Evolutionary conservation across 2,329 filamentous ascomycete genomes (phyloP), one percentile per base, ranked within the genome.

Genomic region (Fusarium temperatum): DNA sequence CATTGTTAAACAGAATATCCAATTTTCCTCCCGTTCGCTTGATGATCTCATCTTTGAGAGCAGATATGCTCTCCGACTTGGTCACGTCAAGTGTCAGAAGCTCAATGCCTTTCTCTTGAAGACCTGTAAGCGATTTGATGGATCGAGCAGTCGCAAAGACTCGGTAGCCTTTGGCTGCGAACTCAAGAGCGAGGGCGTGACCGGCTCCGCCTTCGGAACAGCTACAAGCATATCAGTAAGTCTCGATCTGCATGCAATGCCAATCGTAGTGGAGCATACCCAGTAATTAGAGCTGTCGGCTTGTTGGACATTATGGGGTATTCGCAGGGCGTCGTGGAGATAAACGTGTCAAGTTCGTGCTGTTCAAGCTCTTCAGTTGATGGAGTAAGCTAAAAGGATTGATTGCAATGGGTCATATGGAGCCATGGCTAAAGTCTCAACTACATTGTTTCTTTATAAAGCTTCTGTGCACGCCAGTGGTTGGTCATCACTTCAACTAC

Each of bases 91-190:
- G 58, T 2, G 56, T 30, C 9, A 70, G 24, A 7, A 28, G 59
- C 39, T 70, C 65, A 5, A 70, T 65, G 11, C 68, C 59, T 13
- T 65, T 70, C 2, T 69, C 65, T n/a, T 28, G 5, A 17, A 69
- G 22, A 17, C 63, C 63, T 0, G 20, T 0, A 7, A 70, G 42
- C 8, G 65, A 45, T 5, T 69, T 70, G 3, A 32, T 53, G 0
- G 68, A 70, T 14, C 68, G 48, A 3, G 68, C 65, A 3, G 68
- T 70, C 0, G 68, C 68, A 28, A 70, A 70, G 14, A 69, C 68
- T 5, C 65, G 68, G 13, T 51, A 64, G n/a, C 65, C 68, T 28
- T 51, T 45, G 5, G 48, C 28, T 4, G 59, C 54, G 22, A 70
- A 70, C 13, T 65, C 59, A 2, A 60, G 14, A 35, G 65, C 68